Evolutionary conservation across 1,139 yeast species (phyloP).

Genomic region (Yamadazyma friedrichii): DNA sequence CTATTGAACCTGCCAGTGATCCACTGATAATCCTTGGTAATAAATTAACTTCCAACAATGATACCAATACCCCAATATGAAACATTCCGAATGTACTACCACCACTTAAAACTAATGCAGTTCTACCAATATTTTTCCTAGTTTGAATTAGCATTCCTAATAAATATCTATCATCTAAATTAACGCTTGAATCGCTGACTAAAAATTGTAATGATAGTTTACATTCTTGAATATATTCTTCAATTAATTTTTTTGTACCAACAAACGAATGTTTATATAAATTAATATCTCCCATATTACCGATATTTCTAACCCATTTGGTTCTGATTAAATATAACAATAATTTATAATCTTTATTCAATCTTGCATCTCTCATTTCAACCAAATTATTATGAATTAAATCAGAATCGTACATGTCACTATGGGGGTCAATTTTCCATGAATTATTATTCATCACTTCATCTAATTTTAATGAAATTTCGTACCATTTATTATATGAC

Average conservation of each 20-base stretch:
- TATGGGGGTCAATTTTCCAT: slow-evolving; percentile 69
- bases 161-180: slow-evolving; percentile 64
- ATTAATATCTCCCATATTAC: slow-evolving; percentile 81
- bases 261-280: slow-evolving; percentile 76
- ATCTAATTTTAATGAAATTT: slow-evolving; percentile 63
- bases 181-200: slow-evolving; percentile 39
- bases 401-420: slow-evolving; percentile 69
- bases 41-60: slow-evolving; percentile 68
- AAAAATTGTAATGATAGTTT: slow-evolving; percentile 56
- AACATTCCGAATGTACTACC: slow-evolving; percentile 94
- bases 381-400: slow-evolving; percentile 52
- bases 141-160: slow-evolving; percentile 84
- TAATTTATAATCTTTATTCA: slow-evolving; percentile 53
- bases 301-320: slow-evolving; percentile 80
- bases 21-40: slow-evolving; percentile 93
- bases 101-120: slow-evolving; percentile 90
- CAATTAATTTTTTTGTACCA: slow-evolving; percentile 84
- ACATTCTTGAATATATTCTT: slow-evolving; percentile 81
- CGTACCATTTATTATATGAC: slow-evolving; percentile 71
- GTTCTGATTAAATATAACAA: slow-evolving; percentile 77
- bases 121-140: slow-evolving; percentile 86
- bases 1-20: slow-evolving; percentile 93
- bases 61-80: slow-evolving; percentile 88
- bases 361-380: slow-evolving; percentile 64
- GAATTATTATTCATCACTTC: slow-evolving; percentile 55